Conservation (phyloP, 257 asterid species). For the Gynochthodes officinalis region DNA sequence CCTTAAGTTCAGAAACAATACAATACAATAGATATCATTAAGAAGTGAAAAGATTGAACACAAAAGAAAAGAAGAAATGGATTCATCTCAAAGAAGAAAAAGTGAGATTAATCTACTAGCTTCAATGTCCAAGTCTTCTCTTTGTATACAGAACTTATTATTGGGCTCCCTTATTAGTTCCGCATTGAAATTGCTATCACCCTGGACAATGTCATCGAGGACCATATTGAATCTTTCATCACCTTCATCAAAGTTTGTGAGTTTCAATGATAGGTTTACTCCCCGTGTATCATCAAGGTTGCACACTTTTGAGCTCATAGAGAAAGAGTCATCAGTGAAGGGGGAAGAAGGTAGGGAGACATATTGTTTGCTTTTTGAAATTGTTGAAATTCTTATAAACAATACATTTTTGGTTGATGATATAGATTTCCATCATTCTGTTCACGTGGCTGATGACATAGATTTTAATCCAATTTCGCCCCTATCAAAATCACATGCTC, state of each 20-base stretch:
- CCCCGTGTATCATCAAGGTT: slow-evolving; percentile 97
- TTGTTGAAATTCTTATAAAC: no score
- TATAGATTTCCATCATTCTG: no score
- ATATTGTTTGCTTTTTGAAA: slow-evolving; percentile 65
- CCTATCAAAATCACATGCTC: no score
- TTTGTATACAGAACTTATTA: slow-evolving; percentile 59
- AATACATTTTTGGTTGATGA: no score
- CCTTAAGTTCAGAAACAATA: neutral
- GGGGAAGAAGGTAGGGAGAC: slow-evolving; percentile 80
- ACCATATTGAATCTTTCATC: slow-evolving; percentile 78
- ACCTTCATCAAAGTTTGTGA: slow-evolving; percentile 58
- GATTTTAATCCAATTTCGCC: no score
- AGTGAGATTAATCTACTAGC: slow-evolving; percentile 80
- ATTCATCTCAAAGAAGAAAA: slow-evolving; percentile 58
- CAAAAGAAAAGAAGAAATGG: slow-evolving; percentile 37
- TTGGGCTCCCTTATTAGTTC: slow-evolving; percentile 21
- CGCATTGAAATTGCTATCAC: slow-evolving; percentile 50
- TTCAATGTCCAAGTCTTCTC: slow-evolving; percentile 63
- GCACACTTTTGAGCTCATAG: slow-evolving; percentile 84
- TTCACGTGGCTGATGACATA: no score
- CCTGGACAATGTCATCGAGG: slow-evolving; percentile 89
- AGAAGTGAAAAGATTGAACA: neutral
- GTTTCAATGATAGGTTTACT: slow-evolving; percentile 89
- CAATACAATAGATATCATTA: no score
- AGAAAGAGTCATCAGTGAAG: slow-evolving; percentile 74